Evolutionary conservation across 495 filamentous ascomycete species (phyloP), one percentile per base, ranked within the genome.

Genomic region (Jackrogersella multiformis): DNA sequence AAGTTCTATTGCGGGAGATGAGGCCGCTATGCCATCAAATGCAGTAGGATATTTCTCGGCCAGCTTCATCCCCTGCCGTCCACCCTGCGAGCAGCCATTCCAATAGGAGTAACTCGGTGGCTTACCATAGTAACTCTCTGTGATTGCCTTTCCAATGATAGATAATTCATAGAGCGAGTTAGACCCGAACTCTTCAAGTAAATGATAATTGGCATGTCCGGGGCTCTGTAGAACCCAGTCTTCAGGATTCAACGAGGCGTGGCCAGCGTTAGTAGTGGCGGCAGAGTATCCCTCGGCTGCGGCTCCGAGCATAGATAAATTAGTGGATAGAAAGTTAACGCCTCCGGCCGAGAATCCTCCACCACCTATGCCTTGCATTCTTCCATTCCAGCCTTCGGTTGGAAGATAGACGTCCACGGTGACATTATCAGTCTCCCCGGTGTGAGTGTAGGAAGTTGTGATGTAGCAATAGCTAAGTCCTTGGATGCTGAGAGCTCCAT

Each of bases 281-380:
- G 77, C 66, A 0, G 79, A 65, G 35, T 81, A 83, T 0, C 82
- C 82, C 3, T 75, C 70, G 12, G 59, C 69, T 0, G 77, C 67
- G 0, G 75, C 75, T 1, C 64, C 71, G 26, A 54, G 56, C 74
- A 76, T 80, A 26, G 45, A 70, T 6, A 39, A 61, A 64, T 60
- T 65, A 5, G 39, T n/a, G 3, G 65, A 53, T 39, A 30, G 39
- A 24, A 56, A 54, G 0, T 51, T 32, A 9, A 56, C 0, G 8
- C 61, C 61, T 13, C 79, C 77, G 2, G 79, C 77, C 6, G 41
- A 53, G 16, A 56, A 85, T 6, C 78, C 82, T 5, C 76, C 80
- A 1, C 84, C 83, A 9, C 84, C 83, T n/a, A 81, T 35, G 15
- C 72, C 79, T 54, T 78, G 74, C 28, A 84, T 67, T 7, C 79